Percentiles rank a stretch among this genome's conserved stretches.
phyloP scores from a whole-genome alignment of 169 alveolate genomes.

The Babesia caballi region DNA sequence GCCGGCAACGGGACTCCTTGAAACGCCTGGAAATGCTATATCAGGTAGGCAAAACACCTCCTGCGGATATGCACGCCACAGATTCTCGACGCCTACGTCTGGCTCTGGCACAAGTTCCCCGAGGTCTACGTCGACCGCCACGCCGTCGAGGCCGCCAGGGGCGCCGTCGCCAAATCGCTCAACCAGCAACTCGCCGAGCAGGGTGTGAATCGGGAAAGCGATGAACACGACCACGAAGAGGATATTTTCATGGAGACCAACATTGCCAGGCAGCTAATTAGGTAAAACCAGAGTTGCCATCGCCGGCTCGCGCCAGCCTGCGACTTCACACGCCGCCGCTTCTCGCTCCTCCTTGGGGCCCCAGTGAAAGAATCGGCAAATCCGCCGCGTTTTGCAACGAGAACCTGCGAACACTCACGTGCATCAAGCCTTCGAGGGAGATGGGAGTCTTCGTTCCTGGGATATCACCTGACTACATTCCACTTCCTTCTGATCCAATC shows the following conservation, averaged over 20 bases:
- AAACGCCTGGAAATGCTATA: conserved; percentile 36
- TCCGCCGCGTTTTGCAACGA: too few relatives aligned
- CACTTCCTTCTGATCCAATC: too few relatives aligned
- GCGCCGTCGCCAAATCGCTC: conserved; percentile 11
- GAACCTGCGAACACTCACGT: too few relatives aligned
- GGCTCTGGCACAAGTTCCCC: conserved; percentile 57
- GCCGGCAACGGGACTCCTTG: background rate
- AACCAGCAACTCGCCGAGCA: background rate
- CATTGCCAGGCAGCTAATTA: conserved; percentile 17
- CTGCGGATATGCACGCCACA: too few relatives aligned
- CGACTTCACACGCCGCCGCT: too few relatives aligned
- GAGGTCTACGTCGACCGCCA: conserved; percentile 32
- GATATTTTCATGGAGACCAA: conserved; percentile 5
- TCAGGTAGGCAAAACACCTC: background rate
- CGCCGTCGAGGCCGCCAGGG: conserved; percentile 29
- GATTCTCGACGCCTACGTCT: conserved; percentile 48
- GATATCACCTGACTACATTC: too few relatives aligned
- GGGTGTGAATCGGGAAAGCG: background rate
- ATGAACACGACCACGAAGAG: background rate
- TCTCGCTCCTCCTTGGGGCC: too few relatives aligned
- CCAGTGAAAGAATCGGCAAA: too few relatives aligned
- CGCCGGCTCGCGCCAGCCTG: too few relatives aligned
- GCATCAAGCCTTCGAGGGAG: too few relatives aligned
- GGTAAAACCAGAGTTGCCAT: background rate
- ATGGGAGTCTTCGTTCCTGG: too few relatives aligned